These are phyloP conservation scores for Chlorociboria aeruginascens DNA, from an alignment of 495 filamentous ascomycete species.

Conservation along the genomic window DNA sequence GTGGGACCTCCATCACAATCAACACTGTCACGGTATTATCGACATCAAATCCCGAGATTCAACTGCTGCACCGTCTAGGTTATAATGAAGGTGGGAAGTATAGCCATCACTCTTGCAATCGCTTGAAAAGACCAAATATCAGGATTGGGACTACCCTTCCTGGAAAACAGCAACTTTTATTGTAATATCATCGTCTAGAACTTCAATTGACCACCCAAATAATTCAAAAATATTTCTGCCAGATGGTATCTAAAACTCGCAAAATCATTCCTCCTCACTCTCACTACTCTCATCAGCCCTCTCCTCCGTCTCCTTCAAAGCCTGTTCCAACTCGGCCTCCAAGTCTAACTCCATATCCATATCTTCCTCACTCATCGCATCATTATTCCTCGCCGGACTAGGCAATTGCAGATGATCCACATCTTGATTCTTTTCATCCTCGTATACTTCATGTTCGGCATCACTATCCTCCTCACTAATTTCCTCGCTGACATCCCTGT, in stretches of 20 bases:
- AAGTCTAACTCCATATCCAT: conserved; percentile 18
- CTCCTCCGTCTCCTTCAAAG: conserved; percentile 5
- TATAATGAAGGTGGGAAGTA: not conserved
- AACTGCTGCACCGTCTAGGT: too few relatives aligned
- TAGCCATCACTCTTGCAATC: not conserved
- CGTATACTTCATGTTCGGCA: conserved; percentile 12
- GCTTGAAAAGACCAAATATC: not conserved
- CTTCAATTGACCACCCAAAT: not conserved
- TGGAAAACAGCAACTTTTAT: not conserved
- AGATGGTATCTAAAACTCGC: not conserved
- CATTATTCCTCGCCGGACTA: conserved; percentile 18
- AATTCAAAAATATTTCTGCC: not conserved
- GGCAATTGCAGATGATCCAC: conserved; percentile 18
- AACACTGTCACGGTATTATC: too few relatives aligned
- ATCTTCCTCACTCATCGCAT: conserved; percentile 17
- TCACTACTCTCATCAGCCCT: conserved; percentile 17
- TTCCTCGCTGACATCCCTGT: conserved; percentile 11
- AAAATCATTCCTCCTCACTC: conserved; percentile 21
- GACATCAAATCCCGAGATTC: too few relatives aligned
- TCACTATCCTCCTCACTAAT: conserved; percentile 17
- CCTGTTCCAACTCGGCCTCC: conserved; percentile 19
- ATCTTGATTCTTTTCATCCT: conserved; percentile 18
- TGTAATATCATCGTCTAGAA: not conserved
- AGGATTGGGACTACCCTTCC: not conserved
- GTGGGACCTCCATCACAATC: too few relatives aligned